These are phyloP conservation scores for Dendrobium catenatum DNA, from an alignment of 106 monocot genomes.

Conservation along the genomic window DNA sequence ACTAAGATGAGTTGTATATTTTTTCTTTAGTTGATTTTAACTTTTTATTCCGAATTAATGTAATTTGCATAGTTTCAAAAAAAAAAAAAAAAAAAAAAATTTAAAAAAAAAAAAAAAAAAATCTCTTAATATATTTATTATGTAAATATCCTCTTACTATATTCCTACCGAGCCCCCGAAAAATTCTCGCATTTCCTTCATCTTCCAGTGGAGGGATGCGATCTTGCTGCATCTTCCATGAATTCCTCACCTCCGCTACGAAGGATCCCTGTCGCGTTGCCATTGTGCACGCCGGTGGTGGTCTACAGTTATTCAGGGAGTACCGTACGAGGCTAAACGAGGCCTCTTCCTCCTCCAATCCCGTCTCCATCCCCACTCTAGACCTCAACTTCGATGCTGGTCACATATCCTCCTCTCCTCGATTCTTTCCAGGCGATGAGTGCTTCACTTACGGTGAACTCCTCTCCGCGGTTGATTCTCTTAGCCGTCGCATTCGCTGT, in stretches of 20 bases:
- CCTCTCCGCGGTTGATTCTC: conserved; percentile 51
- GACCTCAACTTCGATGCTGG: neutral
- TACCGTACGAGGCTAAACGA: neutral
- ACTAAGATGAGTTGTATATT: too few relatives aligned
- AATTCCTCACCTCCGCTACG: conserved; percentile 45
- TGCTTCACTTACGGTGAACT: conserved; percentile 59
- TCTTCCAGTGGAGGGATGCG: neutral
- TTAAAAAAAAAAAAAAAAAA: too few relatives aligned
- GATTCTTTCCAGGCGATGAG: conserved; percentile 36
- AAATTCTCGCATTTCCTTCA: neutral
- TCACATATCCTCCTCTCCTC: conserved; percentile 14
- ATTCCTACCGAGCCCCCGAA: too few relatives aligned
- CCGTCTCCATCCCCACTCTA: neutral
- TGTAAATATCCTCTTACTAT: too few relatives aligned
- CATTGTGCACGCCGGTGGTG: conserved; percentile 38
- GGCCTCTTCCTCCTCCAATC: neutral
- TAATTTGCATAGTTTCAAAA: too few relatives aligned
- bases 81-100: too few relatives aligned
- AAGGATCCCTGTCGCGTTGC: conserved; percentile 29
- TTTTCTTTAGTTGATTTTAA: too few relatives aligned
- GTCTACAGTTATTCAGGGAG: conserved; percentile 12
- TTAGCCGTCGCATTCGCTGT: conserved; percentile 46
- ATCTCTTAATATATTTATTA: too few relatives aligned
- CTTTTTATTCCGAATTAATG: too few relatives aligned
- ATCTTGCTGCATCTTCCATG: conserved; percentile 82